A percentile compares a stretch with the other conserved stretches of the same genome.
These are phyloP conservation scores for Persicaria tinctoria DNA, from an alignment of 148 eudicot genomes.

Conservation along the genomic window DNA sequence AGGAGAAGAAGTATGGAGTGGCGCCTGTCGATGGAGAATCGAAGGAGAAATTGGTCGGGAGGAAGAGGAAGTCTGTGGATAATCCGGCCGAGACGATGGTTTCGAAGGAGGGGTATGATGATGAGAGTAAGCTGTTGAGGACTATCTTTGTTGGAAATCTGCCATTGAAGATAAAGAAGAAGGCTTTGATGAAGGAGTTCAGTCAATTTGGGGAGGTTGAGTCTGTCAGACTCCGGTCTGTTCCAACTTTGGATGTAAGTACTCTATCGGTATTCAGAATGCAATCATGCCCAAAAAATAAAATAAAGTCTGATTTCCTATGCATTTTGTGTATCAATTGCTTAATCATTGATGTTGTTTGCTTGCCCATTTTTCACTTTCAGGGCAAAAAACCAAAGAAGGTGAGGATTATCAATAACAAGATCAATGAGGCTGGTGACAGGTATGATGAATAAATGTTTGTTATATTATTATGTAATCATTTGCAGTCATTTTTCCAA, in stretches of 20 bases:
- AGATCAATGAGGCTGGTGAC: slow-evolving; percentile 38
- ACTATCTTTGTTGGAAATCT: slow-evolving; percentile 93
- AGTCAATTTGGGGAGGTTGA: slow-evolving; percentile 74
- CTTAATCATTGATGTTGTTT: slow-evolving; percentile 10
- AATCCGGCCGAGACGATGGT: slow-evolving; percentile 44
- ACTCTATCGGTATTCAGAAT: not conserved
- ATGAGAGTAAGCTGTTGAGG: slow-evolving; percentile 81
- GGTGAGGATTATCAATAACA: slow-evolving; percentile 22
- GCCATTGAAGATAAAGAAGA: slow-evolving; percentile 85
- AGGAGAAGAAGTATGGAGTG: slow-evolving; percentile 29
- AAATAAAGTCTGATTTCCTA: not conserved
- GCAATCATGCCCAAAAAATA: not conserved
- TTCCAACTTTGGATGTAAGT: slow-evolving; percentile 86
- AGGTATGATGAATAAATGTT: slow-evolving; percentile 28
- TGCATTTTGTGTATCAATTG: not conserved
- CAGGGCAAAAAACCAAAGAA: slow-evolving; percentile 69
- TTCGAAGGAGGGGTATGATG: slow-evolving; percentile 79
- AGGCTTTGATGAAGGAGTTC: slow-evolving; percentile 66
- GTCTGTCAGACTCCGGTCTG: slow-evolving; percentile 80
- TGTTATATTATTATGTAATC: not conserved
- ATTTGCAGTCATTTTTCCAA: not conserved
- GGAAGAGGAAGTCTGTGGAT: slow-evolving; percentile 64
- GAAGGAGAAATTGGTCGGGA: slow-evolving; percentile 36
- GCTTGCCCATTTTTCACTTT: slow-evolving; percentile 5
- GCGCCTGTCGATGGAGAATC: slow-evolving; percentile 20